phyloP scores from a whole-genome alignment of 192 early-diverging fungal genomes.

The Backusella morwellensis region DNA sequence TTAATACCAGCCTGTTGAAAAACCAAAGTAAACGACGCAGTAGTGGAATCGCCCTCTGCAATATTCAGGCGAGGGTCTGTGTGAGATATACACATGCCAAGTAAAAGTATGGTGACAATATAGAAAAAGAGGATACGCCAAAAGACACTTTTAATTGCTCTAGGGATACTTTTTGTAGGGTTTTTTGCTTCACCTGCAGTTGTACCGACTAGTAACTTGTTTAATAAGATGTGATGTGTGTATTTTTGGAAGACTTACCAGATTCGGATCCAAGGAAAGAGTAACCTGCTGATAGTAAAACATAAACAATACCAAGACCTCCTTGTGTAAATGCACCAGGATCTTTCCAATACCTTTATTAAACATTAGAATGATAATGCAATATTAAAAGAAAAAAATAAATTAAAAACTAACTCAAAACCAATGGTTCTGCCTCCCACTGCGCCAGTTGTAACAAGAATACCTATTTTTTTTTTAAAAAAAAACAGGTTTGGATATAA shows the following conservation, averaged over 20 bases:
- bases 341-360: conserved; percentile 52
- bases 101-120: conserved; percentile 70
- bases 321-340: conserved; percentile 59
- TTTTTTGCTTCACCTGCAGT: conserved; percentile 87
- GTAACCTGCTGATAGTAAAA: conserved; percentile 74
- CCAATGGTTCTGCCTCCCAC: conserved; percentile 50
- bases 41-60: conserved; percentile 39
- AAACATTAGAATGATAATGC: background rate
- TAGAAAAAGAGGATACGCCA: conserved; percentile 86
- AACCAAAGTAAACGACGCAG: conserved; percentile 64
- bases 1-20: conserved; percentile 56
- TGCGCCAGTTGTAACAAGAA: conserved; percentile 63
- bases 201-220: conserved; percentile 57
- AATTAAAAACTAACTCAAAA: conserved; percentile 21
- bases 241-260: background rate
- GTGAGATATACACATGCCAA: conserved; percentile 73
- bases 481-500: too few relatives aligned
- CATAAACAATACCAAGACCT: conserved; percentile 57
- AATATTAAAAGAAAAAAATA: background rate
- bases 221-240: too few relatives aligned
- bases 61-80: conserved; percentile 49
- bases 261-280: conserved; percentile 85
- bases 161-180: conserved; percentile 71
- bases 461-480: conserved; percentile 8
- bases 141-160: conserved; percentile 70